These are phyloP conservation scores for Fonsecaea erecta DNA, from an alignment of 2,329 filamentous ascomycete species.

Conservation along the genomic window DNA sequence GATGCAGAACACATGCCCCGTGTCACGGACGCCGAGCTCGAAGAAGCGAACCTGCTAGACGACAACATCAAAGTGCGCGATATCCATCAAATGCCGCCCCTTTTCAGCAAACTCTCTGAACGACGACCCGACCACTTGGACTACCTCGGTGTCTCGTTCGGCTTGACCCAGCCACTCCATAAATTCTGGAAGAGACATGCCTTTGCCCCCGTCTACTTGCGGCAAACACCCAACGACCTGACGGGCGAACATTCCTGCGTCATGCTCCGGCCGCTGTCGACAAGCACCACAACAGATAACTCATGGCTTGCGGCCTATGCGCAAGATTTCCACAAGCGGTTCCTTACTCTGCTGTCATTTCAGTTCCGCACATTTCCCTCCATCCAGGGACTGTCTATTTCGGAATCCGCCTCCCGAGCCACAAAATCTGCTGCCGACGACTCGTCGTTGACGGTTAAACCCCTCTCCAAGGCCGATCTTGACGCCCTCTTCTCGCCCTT, in stretches of 20 bases:
- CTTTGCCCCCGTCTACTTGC: constrained; percentile 88
- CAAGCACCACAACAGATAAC: constrained; percentile 63
- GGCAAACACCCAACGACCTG: constrained; percentile 93
- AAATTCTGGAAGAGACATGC: constrained; percentile 93
- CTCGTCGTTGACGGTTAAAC: constrained; percentile 52
- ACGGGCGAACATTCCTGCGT: constrained; percentile 98
- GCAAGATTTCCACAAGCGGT: constrained; percentile 92
- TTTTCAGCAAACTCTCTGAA: constrained; percentile 87
- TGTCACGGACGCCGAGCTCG: constrained; percentile 80
- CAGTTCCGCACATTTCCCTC: constrained; percentile 85
- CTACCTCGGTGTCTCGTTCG: constrained; percentile 95
- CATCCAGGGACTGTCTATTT: constrained; percentile 79
- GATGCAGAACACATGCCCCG: constrained; percentile 68
- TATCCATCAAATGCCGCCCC: constrained; percentile 86
- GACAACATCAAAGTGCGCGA: constrained; percentile 91
- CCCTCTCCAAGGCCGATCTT: constrained; percentile 74
- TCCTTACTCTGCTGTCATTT: constrained; percentile 85
- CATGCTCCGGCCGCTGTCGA: constrained; percentile 81
- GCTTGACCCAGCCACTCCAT: constrained; percentile 82
- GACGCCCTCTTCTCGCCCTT: constrained; percentile 83
- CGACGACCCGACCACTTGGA: constrained; percentile 79
- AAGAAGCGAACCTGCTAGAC: constrained; percentile 74
- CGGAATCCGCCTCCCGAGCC: constrained; percentile 72
- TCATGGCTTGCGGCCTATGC: constrained; percentile 91
- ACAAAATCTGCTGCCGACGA: constrained; percentile 65